Evolutionary conservation across 805 yeast species (phyloP), one percentile per base, ranked within the genome.

Genomic region (Jamesozyma piceae): DNA sequence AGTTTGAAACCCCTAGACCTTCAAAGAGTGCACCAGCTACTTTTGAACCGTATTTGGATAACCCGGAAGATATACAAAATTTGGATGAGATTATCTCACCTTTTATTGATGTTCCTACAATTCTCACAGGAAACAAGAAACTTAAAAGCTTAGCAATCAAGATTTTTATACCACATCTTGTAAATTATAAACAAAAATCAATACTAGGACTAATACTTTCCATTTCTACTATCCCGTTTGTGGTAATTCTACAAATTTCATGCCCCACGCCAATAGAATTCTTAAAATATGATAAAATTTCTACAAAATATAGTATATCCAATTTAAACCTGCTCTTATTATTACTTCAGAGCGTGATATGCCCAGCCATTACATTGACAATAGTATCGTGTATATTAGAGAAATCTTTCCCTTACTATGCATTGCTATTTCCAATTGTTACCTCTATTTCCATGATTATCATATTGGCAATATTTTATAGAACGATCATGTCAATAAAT

Each of bases 201-300:
- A 19, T 46, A 1, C 26, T 52, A 4, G 62, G 63, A 38, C 56
- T 53, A 35, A 8, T 54, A 2, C 46, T 66, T 17, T 62, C 65
- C 2, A 28, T 66, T 1, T 17, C 61, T 2, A 63, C 66, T 11
- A 48, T 61, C 3, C 71, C 72, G 13, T 53, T 64, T 20, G 57
- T 66, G 2, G 43, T 67, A 2, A 9, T 63, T 1, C 47, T 67
- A 4, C 55, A 63, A 36, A 33, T 66, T 11, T 61, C 69, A 11
- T 56, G 69, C 30, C 73, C 73, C 1, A 48, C 53, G 29, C 45
- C 51, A 18, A 53, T 53, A 13, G 52, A 57, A n/a, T 39, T 57
- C 9, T 21, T 52, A 6, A 58, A 57, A 10, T 60, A 52, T 36
- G 55, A 54, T 31, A 52, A 52, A 13, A 37, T 45, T 2, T 42